Percentiles rank a stretch among this genome's conserved stretches.
These are phyloP conservation scores for Crithidia brevicula DNA, from an alignment of 208 protist genomes.

Conservation along the genomic window DNA sequence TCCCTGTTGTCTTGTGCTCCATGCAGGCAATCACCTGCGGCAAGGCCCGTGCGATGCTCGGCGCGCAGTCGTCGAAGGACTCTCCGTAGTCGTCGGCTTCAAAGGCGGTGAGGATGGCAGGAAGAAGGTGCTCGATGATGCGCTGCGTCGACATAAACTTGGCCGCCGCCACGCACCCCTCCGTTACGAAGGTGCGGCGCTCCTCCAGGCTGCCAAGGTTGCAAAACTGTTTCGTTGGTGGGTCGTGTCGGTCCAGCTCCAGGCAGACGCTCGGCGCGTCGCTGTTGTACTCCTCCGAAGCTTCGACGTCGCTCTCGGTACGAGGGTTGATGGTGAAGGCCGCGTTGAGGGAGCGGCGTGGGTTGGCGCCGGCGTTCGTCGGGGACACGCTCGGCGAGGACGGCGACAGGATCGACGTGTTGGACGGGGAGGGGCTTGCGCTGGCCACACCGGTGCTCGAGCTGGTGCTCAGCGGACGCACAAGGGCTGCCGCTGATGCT, in stretches of 20 bases:
- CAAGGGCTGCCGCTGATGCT: background rate
- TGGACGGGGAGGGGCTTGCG: background rate
- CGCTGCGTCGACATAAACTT: constrained; percentile 49
- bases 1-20: constrained; percentile 31
- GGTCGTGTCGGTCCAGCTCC: constrained; percentile 42
- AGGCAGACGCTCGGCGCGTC: constrained; percentile 42
- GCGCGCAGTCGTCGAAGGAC: constrained; percentile 66
- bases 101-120: constrained; percentile 61
- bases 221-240: constrained; percentile 37
- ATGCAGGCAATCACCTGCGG: constrained; percentile 58
- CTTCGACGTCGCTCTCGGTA: constrained; percentile 46
- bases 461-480: background rate
- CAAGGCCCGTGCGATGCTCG: constrained; percentile 49
- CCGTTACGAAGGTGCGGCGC: constrained; percentile 56
- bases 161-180: constrained; percentile 43
- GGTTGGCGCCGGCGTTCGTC: constrained; percentile 30
- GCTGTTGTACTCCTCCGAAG: constrained; percentile 31
- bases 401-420: background rate
- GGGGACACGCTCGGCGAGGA: constrained; percentile 18
- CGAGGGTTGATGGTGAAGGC: constrained; percentile 71
- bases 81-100: constrained; percentile 62
- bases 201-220: constrained; percentile 53
- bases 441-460: background rate
- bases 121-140: constrained; percentile 68
- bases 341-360: constrained; percentile 57